Conservation (phyloP, 163 green algal genomes). For the Volvox carteri region DNA sequence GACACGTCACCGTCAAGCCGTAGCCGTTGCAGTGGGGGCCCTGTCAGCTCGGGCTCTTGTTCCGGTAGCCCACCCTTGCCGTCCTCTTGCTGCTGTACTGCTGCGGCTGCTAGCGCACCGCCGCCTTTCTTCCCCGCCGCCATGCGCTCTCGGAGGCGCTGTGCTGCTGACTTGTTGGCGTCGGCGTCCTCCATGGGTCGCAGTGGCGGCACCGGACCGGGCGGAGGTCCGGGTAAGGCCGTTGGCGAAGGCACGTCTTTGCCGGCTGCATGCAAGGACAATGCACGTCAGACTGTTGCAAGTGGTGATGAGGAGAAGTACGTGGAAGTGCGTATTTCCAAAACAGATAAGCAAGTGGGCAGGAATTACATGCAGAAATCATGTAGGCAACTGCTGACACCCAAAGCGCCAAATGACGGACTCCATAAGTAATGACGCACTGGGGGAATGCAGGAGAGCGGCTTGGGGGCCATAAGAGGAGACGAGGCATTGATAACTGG, state of each 20-base stretch:
- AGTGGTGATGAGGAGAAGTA: too few relatives aligned
- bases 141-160: slow-evolving; percentile 81
- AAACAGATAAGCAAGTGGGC: too few relatives aligned
- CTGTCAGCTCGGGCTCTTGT: not conserved
- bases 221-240: not conserved
- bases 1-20: slow-evolving; percentile 27
- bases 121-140: slow-evolving; percentile 33
- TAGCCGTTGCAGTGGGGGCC: not conserved
- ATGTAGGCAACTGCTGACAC: too few relatives aligned
- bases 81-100: too few relatives aligned
- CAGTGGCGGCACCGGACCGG: slow-evolving; percentile 12
- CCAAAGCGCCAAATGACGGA: too few relatives aligned
- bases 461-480: too few relatives aligned
- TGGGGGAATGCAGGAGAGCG: too few relatives aligned
- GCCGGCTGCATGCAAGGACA: not conserved
- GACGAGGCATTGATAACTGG: too few relatives aligned
- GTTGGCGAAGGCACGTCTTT: not conserved
- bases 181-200: slow-evolving; percentile 25
- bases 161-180: slow-evolving; percentile 88
- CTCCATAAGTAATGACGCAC: too few relatives aligned
- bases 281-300: too few relatives aligned
- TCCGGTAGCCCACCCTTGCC: not conserved
- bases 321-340: too few relatives aligned
- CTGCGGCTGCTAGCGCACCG: not conserved
- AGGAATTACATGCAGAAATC: too few relatives aligned